phyloP scores from a whole-genome alignment of 305 asterid species.

The Solanum hybrid region DNA sequence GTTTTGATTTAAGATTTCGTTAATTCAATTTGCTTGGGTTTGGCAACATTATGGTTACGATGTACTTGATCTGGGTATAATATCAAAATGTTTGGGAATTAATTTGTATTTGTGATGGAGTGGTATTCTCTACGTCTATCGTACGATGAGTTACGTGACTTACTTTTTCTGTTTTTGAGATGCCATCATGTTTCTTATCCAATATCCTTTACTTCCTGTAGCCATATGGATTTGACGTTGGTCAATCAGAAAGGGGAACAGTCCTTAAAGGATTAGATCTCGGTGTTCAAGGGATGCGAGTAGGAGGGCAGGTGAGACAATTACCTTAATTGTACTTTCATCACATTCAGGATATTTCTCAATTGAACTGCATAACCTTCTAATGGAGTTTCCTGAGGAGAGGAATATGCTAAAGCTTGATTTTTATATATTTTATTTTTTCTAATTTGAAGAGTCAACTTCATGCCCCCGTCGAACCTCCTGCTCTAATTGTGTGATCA shows the following conservation, averaged over 20 bases:
- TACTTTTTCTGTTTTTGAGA: neutral
- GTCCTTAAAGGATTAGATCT: constrained; percentile 92
- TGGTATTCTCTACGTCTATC: neutral
- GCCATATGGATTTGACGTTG: constrained; percentile 98
- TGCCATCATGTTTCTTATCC: constrained; percentile 3
- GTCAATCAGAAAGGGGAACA: constrained; percentile 72
- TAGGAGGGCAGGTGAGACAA: constrained; percentile 88
- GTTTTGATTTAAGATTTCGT: neutral
- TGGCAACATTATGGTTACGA: neutral
- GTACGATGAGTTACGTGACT: neutral
- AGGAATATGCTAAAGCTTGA: neutral
- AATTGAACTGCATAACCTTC: neutral
- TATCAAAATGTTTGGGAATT: neutral
- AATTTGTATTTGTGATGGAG: neutral
- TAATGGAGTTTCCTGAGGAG: neutral
- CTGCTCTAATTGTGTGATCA: neutral
- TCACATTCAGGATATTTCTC: neutral
- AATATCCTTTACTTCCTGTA: constrained; percentile 14
- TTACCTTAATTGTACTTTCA: neutral
- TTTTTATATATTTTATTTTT: neutral
- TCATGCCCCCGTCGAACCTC: neutral
- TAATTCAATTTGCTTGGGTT: neutral
- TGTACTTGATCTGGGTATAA: neutral
- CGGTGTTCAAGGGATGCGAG: constrained; percentile 93
- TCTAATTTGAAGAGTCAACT: neutral